Evolutionary conservation across 129 eudicot genomes (phyloP).

Genomic region (Flaveria bidentis): DNA sequence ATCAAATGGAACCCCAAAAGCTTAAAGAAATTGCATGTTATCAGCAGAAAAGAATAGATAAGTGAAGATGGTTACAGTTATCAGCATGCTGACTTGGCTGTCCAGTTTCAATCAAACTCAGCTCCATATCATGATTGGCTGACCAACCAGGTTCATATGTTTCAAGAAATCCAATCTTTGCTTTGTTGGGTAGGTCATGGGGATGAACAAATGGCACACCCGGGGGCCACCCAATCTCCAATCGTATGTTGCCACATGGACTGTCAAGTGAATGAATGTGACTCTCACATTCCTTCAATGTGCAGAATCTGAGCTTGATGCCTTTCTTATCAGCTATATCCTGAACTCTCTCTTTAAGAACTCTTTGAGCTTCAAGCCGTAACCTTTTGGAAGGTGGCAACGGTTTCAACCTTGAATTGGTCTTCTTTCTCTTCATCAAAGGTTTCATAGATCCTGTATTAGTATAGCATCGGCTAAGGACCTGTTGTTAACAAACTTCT

Average conservation of each 20-base stretch:
- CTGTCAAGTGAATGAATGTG: constrained; percentile 83
- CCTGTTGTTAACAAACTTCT: constrained; percentile 78
- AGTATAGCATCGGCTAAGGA: constrained; percentile 88
- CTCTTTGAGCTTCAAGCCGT: constrained; percentile 70
- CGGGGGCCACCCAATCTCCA: constrained; percentile 49
- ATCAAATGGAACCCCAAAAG: no score
- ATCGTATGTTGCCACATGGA: constrained; percentile 55
- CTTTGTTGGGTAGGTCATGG: constrained; percentile 97
- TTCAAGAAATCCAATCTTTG: constrained; percentile 94
- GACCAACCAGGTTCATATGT: constrained; percentile 99
- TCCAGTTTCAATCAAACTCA: constrained; percentile 62
- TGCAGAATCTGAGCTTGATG: constrained; percentile 87
- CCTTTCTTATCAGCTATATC: constrained; percentile 96
- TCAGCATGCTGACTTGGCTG: constrained; percentile 57
- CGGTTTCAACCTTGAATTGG: constrained; percentile 65
- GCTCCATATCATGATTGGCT: constrained; percentile 83
- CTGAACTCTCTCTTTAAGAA: constrained; percentile 93
- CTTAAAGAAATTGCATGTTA: no score
- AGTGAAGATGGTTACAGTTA: constrained; percentile 37
- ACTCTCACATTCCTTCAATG: constrained; percentile 85
- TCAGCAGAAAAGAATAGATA: background rate
- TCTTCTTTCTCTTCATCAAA: constrained; percentile 66
- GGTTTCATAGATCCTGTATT: constrained; percentile 95
- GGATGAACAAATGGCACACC: constrained; percentile 98
- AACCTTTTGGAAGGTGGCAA: constrained; percentile 95